Percentiles rank a stretch among this genome's conserved stretches.
Conservation (phyloP, 257 asterid genomes). For the Nicotiana knightiana region DNA sequence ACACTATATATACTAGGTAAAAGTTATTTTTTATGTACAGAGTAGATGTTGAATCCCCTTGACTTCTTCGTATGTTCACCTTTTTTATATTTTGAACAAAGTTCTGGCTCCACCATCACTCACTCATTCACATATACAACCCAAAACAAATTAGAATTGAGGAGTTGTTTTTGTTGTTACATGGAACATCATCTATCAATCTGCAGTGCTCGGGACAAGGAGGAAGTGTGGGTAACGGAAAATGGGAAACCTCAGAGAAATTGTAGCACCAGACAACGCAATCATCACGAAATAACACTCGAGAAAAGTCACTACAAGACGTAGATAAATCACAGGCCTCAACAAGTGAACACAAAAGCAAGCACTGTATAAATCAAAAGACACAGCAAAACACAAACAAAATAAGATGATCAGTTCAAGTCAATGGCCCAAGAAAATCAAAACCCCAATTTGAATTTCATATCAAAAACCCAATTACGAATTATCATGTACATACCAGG, state of each 20-base stretch:
- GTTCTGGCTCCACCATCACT: too few relatives aligned
- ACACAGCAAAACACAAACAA: neutral
- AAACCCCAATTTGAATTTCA: neutral
- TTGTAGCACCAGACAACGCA: neutral
- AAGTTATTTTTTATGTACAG: too few relatives aligned
- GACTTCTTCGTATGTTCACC: too few relatives aligned
- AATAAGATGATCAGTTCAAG: neutral
- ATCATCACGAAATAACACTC: neutral
- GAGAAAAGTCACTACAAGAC: neutral
- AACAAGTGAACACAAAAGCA: neutral
- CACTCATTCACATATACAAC: neutral
- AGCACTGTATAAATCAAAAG: neutral
- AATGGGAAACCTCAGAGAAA: neutral
- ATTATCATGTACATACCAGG: slow-evolving; percentile 41
- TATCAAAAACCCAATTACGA: neutral
- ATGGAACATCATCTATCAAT: neutral
- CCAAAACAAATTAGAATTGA: too few relatives aligned
- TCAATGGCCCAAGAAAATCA: slow-evolving; percentile 10
- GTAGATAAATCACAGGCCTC: neutral
- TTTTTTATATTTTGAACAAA: too few relatives aligned
- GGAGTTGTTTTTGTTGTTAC: too few relatives aligned
- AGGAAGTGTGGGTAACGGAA: too few relatives aligned
- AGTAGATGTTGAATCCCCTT: too few relatives aligned
- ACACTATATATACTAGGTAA: too few relatives aligned
- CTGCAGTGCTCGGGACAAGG: too few relatives aligned